phyloP scores from a whole-genome alignment of 768 basidiomycete species.

The Lyophyllum semitale region DNA sequence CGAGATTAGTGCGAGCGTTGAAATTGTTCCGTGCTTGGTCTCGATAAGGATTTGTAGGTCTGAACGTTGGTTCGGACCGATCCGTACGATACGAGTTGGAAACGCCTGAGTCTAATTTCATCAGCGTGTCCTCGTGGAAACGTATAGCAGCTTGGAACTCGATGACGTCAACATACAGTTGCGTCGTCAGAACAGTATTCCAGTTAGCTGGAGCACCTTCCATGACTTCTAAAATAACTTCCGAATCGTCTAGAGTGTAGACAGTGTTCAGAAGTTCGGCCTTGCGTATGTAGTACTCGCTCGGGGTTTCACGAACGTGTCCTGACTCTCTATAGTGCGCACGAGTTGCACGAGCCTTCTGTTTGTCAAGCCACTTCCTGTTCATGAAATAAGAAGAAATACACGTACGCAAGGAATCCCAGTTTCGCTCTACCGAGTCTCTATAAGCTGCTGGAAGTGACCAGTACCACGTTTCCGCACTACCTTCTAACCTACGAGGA shows the following conservation, averaged over 20 bases:
- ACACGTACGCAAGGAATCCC: slow-evolving; percentile 25
- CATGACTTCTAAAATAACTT: slow-evolving; percentile 38
- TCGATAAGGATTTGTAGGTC: no score
- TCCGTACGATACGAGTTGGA: neutral
- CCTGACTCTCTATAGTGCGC: slow-evolving; percentile 28
- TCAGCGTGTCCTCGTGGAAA: slow-evolving; percentile 25
- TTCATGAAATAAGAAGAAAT: slow-evolving; percentile 36
- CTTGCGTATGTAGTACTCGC: slow-evolving; percentile 37
- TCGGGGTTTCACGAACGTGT: slow-evolving; percentile 28
- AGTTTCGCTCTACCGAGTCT: slow-evolving; percentile 22
- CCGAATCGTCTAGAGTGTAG: slow-evolving; percentile 23
- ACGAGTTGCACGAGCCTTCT: slow-evolving; percentile 24
- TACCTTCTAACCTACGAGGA: no score
- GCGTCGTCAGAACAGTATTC: slow-evolving; percentile 25
- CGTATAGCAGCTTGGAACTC: slow-evolving; percentile 24
- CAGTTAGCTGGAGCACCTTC: slow-evolving; percentile 30
- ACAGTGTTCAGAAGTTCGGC: no score
- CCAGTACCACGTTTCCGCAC: neutral
- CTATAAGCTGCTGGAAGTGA: neutral
- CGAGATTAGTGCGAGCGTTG: neutral
- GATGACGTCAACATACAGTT: no score
- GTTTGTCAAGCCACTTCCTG: slow-evolving; percentile 27
- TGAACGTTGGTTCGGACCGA: neutral
- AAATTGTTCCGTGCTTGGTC: neutral
- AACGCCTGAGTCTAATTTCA: slow-evolving; percentile 5